These are phyloP conservation scores for Trypanosoma cruzi DNA, from an alignment of 208 protist genomes.

Conservation along the genomic window DNA sequence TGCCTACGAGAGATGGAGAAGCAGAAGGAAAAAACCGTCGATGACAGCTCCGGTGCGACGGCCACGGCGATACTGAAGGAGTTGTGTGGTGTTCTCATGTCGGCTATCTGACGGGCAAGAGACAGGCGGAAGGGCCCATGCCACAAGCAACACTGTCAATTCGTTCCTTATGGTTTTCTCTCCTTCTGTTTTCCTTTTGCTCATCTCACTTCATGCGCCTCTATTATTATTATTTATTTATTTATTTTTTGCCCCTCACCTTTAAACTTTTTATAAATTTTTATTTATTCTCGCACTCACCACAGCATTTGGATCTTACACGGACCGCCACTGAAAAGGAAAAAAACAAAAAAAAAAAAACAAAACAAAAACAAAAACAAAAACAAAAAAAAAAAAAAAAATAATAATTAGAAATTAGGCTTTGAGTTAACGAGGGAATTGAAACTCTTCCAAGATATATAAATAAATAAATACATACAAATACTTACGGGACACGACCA, in stretches of 20 bases:
- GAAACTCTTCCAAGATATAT: not conserved
- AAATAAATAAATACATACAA: not conserved
- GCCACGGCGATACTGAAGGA: not conserved
- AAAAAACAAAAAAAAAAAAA: not conserved
- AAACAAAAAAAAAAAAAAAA: slow-evolving; percentile 30
- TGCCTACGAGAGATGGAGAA: slow-evolving; percentile 18
- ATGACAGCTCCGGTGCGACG: not conserved
- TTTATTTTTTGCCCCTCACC: not conserved
- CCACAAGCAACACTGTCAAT: no score
- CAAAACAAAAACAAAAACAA: slow-evolving; percentile 6
- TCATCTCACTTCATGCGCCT: slow-evolving; percentile 1
- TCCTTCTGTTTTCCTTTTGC: slow-evolving; percentile 13
- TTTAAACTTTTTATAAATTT: no score
- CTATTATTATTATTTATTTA: slow-evolving; percentile 16
- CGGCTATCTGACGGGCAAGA: slow-evolving; percentile 27
- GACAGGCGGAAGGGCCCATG: no score
- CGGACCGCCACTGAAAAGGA: no score
- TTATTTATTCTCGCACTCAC: no score
- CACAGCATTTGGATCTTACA: no score
- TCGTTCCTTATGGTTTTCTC: slow-evolving; percentile 7
- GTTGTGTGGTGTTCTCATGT: slow-evolving; percentile 13
- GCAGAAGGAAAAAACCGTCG: not conserved
- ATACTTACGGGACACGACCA: no score
- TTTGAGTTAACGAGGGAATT: no score
- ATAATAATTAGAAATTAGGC: slow-evolving; percentile 15